Base-by-base conservation (phyloP, 768 basidiomycete species). In the Agaricus blazei region DNA sequence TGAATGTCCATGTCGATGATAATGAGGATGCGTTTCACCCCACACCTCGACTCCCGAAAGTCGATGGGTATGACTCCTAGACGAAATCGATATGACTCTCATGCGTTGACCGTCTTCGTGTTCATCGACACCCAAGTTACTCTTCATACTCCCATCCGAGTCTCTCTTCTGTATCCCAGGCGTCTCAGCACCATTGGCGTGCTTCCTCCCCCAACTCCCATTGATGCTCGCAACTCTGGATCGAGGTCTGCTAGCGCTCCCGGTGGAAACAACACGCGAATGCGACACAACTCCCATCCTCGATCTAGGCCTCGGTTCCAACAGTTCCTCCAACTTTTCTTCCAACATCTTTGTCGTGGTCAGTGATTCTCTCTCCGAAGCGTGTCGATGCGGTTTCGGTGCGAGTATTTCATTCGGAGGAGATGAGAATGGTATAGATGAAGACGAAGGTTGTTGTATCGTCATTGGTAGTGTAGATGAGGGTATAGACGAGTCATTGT, bases 21-120 rank as follows among this genome's bases (percentile, higher is more conserved):
- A 9, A 43, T 55, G 54, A 34, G 47, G 48, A 50, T 56, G 54
- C 43, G 14, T 50, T 34, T 56, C 54, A 19, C 54, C 54, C 54
- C 54, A 56, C 3, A 43, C 48, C 14, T 56, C 54, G 4, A 56
- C 54, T 0, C 54, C 54, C 1, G 54, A 56, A 29, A 56, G 28
- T 6, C 54, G 54, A 41, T 56, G 54, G 9, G 54, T 24, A 45
- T 56, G 54, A 14, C 15, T 44, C 11, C 48, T 48, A n/a, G 54
- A 36, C 2, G 52, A 56, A 19, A 56, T 23, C 42, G 54, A 56
- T 7, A 56, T 49, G 9, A 56, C 54, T 4, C 54, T 28, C 34
- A 41, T 56, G n/a, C 3, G 31, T 31, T 9, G 42, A 41, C 15
- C 50, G 27, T 15, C 15, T 27, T 46, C n/a, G 44, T 19, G 3